phyloP scores from a whole-genome alignment of 768 basidiomycete genomes.

The Hericium alpestre region DNA sequence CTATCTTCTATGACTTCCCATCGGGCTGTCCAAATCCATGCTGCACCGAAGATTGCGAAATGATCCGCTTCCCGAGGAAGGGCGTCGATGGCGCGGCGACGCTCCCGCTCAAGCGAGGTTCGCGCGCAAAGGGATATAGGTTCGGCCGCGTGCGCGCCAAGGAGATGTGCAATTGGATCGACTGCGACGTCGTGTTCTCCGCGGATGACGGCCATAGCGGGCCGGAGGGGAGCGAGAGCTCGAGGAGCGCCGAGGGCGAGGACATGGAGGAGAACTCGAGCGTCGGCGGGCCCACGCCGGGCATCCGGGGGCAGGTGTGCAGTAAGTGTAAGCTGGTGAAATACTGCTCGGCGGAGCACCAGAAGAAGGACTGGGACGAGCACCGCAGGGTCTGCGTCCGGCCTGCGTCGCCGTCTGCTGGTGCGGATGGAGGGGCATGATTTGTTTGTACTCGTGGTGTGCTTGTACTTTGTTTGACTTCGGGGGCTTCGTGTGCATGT shows the following conservation, averaged over 20 bases:
- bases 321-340: slow-evolving; percentile 72
- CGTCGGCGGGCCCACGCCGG: neutral
- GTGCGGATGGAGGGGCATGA: neutral
- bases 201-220: slow-evolving; percentile 33
- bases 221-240: slow-evolving; percentile 23
- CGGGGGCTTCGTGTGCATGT: neutral
- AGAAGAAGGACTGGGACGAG: slow-evolving; percentile 70
- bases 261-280: slow-evolving; percentile 4
- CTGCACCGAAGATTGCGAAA: slow-evolving; percentile 74
- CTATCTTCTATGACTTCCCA: slow-evolving; percentile 69
- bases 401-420: slow-evolving; percentile 10
- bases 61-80: slow-evolving; percentile 66
- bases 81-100: slow-evolving; percentile 53
- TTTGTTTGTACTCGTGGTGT: neutral
- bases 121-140: slow-evolving; percentile 26
- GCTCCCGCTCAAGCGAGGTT: slow-evolving; percentile 51
- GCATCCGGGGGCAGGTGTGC: slow-evolving; percentile 44
- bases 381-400: slow-evolving; percentile 59
- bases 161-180: slow-evolving; percentile 80
- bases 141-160: slow-evolving; percentile 35
- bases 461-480: neutral
- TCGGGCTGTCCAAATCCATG: slow-evolving; percentile 72
- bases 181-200: slow-evolving; percentile 53
- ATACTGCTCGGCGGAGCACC: slow-evolving; percentile 68
- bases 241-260: slow-evolving; percentile 14